Conservation (phyloP, 768 basidiomycete species). For the Psilocybe azurescens region DNA sequence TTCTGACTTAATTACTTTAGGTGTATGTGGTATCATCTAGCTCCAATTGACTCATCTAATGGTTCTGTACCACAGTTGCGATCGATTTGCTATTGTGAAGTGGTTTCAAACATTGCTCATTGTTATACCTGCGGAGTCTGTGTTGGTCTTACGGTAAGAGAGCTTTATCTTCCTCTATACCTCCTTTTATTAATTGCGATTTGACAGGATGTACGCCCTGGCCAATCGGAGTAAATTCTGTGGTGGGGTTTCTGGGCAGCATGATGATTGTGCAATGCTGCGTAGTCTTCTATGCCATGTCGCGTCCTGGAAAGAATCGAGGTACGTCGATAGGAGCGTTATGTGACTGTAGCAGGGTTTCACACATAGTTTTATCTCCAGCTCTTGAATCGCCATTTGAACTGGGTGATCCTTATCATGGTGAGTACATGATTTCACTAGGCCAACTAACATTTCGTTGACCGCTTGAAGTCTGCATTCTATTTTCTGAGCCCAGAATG, state of each 20-base stretch:
- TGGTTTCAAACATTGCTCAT: constrained; percentile 33
- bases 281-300: constrained; percentile 35
- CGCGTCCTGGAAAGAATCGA: constrained; percentile 26
- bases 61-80: constrained; percentile 22
- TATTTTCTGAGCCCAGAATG: constrained; percentile 24
- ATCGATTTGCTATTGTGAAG: constrained; percentile 34
- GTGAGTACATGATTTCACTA: constrained; percentile 6
- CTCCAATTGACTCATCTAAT: neutral
- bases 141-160: constrained; percentile 29
- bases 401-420: constrained; percentile 18
- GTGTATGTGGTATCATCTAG: constrained; percentile 9
- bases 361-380: neutral
- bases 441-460: too few species aligned
- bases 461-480: constrained; percentile 16
- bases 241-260: constrained; percentile 21
- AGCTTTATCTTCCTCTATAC: neutral
- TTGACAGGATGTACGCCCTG: constrained; percentile 26
- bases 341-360: too few species aligned
- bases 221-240: constrained; percentile 19
- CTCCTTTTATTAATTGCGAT: neutral
- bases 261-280: constrained; percentile 26
- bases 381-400: constrained; percentile 16
- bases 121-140: constrained; percentile 31
- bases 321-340: constrained; percentile 15
- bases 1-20: neutral